Evolutionary conservation across 2,329 filamentous ascomycete genomes (phyloP), one percentile per base, ranked within the genome.

Genomic region (Dactylella cylindrospora): DNA sequence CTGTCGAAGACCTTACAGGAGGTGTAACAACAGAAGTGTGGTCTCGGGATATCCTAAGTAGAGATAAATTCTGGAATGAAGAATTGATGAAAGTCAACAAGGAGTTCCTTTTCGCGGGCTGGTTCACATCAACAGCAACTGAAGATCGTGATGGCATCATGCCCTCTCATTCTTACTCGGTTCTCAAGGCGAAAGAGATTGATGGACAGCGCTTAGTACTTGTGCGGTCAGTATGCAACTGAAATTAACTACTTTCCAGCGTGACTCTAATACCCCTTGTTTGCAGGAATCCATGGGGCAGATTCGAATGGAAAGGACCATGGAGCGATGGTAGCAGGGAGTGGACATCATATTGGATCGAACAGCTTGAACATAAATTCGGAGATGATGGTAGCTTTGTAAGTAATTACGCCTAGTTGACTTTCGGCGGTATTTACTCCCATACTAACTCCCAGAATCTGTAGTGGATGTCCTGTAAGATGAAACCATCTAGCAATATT

Each of bases 311-410:
- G 87, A 85, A 81, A 23, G 88, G 88, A 1, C 77, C 86, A 1
- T 93, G 88, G 87, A 84, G 81, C 29, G 88, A 93, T 69, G 88
- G 88, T 0, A 88, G 85, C 5, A 86, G 88, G 68, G 84, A 91
- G 72, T 94, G 88, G 88, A 91, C 86, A 0, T 77, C 86, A 0
- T 84, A 90, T 66, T 88, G 85, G 80, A 83, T 91, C 73, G 74
- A 82, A 60, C 83, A 84, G 67, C 77, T 93, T 0, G 77, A 79
- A 38, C 86, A 90, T 70, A 82, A 80, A 33, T 90, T 90, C 67
- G 86, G 86, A 31, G 84, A 88, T 66, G 86, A 90, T 67, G 86
- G 86, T 7, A 19, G 81, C 45, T 44, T 68, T 54, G 32, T 68
- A 75, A 70, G 35, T 68, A 36, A 45, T 12, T 10, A 1, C 17